phyloP scores from a whole-genome alignment of 345 rosid genomes.

The Isatis tinctoria region DNA sequence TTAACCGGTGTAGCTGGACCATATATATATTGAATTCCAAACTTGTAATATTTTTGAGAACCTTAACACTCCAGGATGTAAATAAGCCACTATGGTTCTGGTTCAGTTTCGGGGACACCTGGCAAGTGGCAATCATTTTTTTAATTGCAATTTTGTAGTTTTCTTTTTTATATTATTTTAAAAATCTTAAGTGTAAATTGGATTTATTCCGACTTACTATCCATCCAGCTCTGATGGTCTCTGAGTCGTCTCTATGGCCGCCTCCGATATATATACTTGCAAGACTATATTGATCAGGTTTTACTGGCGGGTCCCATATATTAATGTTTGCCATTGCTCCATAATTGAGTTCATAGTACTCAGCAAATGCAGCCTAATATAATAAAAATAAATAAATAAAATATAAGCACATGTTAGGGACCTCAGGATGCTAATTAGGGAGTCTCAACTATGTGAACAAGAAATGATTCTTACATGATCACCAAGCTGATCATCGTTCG shows the following conservation, averaged over 20 bases:
- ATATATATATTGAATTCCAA: background rate
- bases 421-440: background rate
- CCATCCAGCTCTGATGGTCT: slow-evolving; percentile 23
- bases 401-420: background rate
- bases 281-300: slow-evolving; percentile 3
- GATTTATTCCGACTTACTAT: slow-evolving; percentile 5
- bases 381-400: background rate
- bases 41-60: background rate
- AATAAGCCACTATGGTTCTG: slow-evolving; percentile 12
- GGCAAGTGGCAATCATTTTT: no score
- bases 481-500: background rate
- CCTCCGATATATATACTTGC: slow-evolving; percentile 6
- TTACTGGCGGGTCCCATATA: slow-evolving; percentile 13
- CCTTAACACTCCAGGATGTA: slow-evolving; percentile 19
- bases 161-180: background rate
- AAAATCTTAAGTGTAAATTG: background rate
- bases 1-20: no score
- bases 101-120: slow-evolving; percentile 12
- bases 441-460: background rate
- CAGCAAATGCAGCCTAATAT: background rate
- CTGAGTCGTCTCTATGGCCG: background rate
- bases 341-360: background rate
- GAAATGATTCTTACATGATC: slow-evolving; percentile 10
- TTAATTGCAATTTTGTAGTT: background rate
- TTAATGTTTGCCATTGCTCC: slow-evolving; percentile 16